A percentile compares a stretch with the other conserved stretches of the same genome.
Evolutionary conservation across 2,329 filamentous ascomycete species (phyloP).

Genomic region (Diaporthe nobilis): DNA sequence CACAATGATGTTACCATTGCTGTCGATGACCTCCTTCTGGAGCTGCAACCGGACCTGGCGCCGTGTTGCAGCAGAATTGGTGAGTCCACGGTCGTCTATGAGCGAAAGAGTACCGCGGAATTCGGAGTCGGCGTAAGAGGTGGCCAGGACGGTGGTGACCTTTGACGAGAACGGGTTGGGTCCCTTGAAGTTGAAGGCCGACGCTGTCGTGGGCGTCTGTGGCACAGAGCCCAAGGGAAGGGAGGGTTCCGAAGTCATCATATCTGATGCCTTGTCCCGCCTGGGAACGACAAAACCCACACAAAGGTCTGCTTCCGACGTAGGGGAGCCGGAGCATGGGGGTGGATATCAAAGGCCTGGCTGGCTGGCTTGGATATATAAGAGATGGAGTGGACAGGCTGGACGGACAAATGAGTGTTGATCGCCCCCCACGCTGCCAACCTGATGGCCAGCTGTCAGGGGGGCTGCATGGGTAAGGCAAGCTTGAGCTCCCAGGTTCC

Average conservation of each 20-base stretch:
- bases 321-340: neutral
- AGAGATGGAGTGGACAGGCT: neutral
- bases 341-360: neutral
- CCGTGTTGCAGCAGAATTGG: constrained; percentile 83
- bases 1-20: constrained; percentile 88
- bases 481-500: constrained; percentile 11
- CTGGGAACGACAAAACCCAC: constrained; percentile 4
- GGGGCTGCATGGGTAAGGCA: constrained; percentile 14
- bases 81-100: constrained; percentile 78
- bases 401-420: neutral
- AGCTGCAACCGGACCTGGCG: constrained; percentile 85
- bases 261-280: neutral
- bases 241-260: constrained; percentile 41
- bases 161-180: constrained; percentile 83
- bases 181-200: constrained; percentile 58
- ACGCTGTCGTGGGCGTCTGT: constrained; percentile 49
- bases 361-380: constrained; percentile 1
- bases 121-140: constrained; percentile 92
- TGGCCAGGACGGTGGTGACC: constrained; percentile 87
- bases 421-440: neutral
- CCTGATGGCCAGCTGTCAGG: neutral
- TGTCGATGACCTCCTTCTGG: constrained; percentile 92
- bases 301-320: neutral
- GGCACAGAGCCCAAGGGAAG: constrained; percentile 49
- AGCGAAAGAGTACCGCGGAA: constrained; percentile 88